These are phyloP conservation scores for Ogataea minuta DNA, from an alignment of 805 yeast genomes.

Conservation along the genomic window DNA sequence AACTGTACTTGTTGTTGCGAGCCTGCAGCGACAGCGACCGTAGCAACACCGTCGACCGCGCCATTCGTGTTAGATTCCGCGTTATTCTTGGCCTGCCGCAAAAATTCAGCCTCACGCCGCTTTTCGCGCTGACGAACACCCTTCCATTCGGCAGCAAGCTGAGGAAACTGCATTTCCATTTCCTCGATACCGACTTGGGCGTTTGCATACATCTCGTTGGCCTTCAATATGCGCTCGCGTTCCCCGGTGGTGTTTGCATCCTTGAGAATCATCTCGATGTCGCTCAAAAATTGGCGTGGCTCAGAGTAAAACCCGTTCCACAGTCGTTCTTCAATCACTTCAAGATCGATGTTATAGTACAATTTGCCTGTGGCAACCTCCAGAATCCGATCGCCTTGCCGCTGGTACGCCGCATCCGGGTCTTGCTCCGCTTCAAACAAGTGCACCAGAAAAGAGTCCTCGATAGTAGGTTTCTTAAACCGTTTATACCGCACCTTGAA, in stretches of 20 bases:
- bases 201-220: slow-evolving; percentile 94
- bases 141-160: slow-evolving; percentile 72
- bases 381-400: slow-evolving; percentile 71
- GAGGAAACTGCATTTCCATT: slow-evolving; percentile 59
- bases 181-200: slow-evolving; percentile 96
- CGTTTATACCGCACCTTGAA: slow-evolving; percentile 85
- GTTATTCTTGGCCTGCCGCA: slow-evolving; percentile 32
- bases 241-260: slow-evolving; percentile 78
- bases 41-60: not conserved
- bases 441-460: slow-evolving; percentile 69
- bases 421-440: slow-evolving; percentile 63
- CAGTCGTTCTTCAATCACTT: slow-evolving; percentile 86
- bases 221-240: slow-evolving; percentile 74
- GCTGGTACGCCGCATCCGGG: slow-evolving; percentile 41
- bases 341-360: slow-evolving; percentile 87
- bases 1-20: slow-evolving; percentile 20
- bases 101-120: slow-evolving; percentile 46
- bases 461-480: slow-evolving; percentile 87
- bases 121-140: slow-evolving; percentile 67
- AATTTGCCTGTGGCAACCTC: slow-evolving; percentile 72
- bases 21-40: not conserved
- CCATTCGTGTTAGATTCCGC: slow-evolving; percentile 3
- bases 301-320: slow-evolving; percentile 97
- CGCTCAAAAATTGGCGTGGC: slow-evolving; percentile 85
- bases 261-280: slow-evolving; percentile 75